Percentiles rank a stretch among this genome's conserved stretches.
These are phyloP conservation scores for Mycena pura DNA, from an alignment of 768 basidiomycete genomes.

Conservation along the genomic window DNA sequence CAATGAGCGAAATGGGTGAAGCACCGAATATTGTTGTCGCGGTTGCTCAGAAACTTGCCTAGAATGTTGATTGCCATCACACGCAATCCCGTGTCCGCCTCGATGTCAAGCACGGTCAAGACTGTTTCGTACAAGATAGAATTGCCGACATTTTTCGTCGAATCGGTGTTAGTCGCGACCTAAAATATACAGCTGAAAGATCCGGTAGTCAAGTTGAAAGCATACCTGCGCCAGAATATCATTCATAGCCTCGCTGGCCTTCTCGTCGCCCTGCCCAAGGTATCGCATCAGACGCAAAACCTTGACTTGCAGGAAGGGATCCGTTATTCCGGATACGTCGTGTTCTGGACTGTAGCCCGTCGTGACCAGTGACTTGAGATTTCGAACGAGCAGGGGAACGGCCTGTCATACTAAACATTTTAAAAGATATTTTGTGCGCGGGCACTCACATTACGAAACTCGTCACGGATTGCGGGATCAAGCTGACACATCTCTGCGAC, in stretches of 20 bases:
- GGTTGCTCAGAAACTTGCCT: constrained; percentile 96
- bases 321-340: constrained; percentile 99
- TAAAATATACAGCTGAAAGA: too few species aligned
- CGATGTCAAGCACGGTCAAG: constrained; percentile 93
- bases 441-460: constrained; percentile 84
- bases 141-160: constrained; percentile 97
- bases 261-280: constrained; percentile 84
- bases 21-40: constrained; percentile 98
- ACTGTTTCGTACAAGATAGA: constrained; percentile 98
- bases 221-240: constrained; percentile 94
- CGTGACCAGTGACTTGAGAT: constrained; percentile 92
- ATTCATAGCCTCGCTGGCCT: constrained; percentile 96
- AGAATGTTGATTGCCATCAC: constrained; percentile 99
- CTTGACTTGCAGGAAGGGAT: constrained; percentile 95
- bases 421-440: not conserved
- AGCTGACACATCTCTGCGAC: constrained; percentile 93
- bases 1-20: constrained; percentile 26
- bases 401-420: constrained; percentile 55
- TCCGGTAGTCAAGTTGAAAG: too few species aligned
- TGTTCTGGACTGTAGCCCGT: constrained; percentile 99
- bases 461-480: constrained; percentile 74
- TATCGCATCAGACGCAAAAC: constrained; percentile 86
- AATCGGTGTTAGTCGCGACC: constrained; percentile 99
- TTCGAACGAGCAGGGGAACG: constrained; percentile 91
- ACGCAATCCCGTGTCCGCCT: constrained; percentile 92